Base-by-base conservation (phyloP, 176 grass and related monocot species). In the Microstegium vimineum region DNA sequence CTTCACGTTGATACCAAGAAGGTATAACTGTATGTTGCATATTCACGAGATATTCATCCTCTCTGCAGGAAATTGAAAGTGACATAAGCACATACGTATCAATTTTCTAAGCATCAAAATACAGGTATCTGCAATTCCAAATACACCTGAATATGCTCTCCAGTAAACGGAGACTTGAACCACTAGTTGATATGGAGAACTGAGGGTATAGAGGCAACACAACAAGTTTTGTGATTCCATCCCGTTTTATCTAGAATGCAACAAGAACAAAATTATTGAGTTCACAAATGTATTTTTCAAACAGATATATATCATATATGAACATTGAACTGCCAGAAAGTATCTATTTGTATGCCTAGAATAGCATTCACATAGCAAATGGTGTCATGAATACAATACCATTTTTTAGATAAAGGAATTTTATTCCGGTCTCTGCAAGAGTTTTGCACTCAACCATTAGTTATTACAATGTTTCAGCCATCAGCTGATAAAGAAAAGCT, bases 21-120 rank as follows among this genome's bases (percentile, higher is more conserved):
- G 96, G 96, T 88, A 99, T 99, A 66, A 99, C 96, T 27, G 96
- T 99, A 80, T 99, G 96, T 83, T 99, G 96, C 96, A 99, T 99
- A 79, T 99, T 99, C 33, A 99, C 93, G 59, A 95, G 81, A 89
- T 99, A 99, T 47, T 95, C 93, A 63, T 99, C 96, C 89, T 99
- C 96, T 83, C 96, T 99, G 59, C 65, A 76, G n/a, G 34, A 86
- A 83, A 85, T 75, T 69, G 31, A 45, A 83, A 61, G 28, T 65
- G 33, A 60, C 41, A 72, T 41, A 61, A 66, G 49, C n/a, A 66
- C 49, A 68, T 42, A 43, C 59, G 12, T 22, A 57, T 17, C 28
- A 73, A 47, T 79, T 54, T 46, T 33, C 12, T 65, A 77, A 83
- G 49, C 35, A 87, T 45, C 30, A 71, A 52, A 26, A 73, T 49